Base-by-base conservation (phyloP, 2,329 filamentous ascomycete genomes). In the Alternaria incomplexa region DNA sequence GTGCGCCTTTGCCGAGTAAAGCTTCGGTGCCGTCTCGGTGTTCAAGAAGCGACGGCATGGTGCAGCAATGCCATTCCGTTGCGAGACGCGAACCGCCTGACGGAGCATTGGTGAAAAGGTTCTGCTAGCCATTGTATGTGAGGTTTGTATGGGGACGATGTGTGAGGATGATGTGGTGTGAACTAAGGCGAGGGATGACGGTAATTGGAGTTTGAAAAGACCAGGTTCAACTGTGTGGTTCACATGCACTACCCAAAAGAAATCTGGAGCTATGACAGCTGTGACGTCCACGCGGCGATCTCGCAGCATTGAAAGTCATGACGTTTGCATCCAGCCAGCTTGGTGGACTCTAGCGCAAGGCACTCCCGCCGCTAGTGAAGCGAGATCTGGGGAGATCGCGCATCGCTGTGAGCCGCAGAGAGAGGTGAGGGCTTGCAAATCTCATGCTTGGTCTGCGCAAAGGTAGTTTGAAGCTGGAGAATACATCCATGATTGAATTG, bases 1-100 rank as follows among this genome's bases (percentile, higher is more conserved):
- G 23, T 76, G 79, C 6, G 80, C 79, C 46, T 72, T 77, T 5
- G 79, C 78, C 0, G 79, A 70, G 68, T 82, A 82, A 3, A 83
- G 75, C 11, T 72, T 70, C 0, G 80, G 81, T 1, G 80, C 80
- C 2, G 77, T 77, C 26, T 80, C 76, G 20, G 79, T 82, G 70
- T 82, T 80, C 55, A 82, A 66, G 58, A 75, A 73, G 46, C 79
- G 78, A 10, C 71, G 67, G 12, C 62, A 50, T 2, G 62, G 22
- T n/a, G 40, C 48, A 17, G 58, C 45, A 2, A 52, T 36, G 5
- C 17, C 15, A 12, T 20, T 63, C n/a, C 45, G 61, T 17, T 43
- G 59, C 11, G 67, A 64, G 7, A 63, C 36, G 44, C 69, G 69
- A 6, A 66, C 44, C 1, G 62, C 30, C 7, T 63, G 57, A 25